These are phyloP conservation scores for Conticribra weissflogii DNA, from an alignment of 108 stramenopile species.

Conservation along the genomic window DNA sequence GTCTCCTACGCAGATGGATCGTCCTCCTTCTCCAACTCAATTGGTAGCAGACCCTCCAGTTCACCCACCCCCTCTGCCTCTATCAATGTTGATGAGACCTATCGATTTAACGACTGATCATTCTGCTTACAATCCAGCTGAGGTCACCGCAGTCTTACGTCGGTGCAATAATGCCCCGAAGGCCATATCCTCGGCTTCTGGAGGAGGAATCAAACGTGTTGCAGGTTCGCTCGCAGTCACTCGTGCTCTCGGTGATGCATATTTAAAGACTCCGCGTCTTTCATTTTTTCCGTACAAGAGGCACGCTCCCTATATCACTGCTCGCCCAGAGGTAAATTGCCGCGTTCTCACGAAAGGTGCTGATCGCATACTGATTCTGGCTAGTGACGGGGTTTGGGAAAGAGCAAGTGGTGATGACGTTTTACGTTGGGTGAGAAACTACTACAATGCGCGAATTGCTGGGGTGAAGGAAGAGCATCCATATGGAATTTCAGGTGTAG, in stretches of 20 bases:
- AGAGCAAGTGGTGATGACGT: conserved; percentile 75
- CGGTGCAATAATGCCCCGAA: conserved; percentile 86
- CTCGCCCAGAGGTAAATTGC: conserved; percentile 85
- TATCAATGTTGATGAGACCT: conserved; percentile 58
- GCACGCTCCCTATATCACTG: conserved; percentile 87
- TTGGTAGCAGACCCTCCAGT: conserved; percentile 51
- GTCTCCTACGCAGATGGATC: conserved; percentile 51
- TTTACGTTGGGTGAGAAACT: conserved; percentile 73
- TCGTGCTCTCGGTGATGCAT: conserved; percentile 85
- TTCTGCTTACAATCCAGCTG: conserved; percentile 83
- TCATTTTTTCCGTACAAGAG: conserved; percentile 85
- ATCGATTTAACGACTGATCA: conserved; percentile 89
- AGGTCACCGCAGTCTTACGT: conserved; percentile 76
- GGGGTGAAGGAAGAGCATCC: conserved; percentile 51
- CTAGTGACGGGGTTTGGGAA: conserved; percentile 90
- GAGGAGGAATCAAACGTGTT: conserved; percentile 87
- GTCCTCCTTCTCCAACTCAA: conserved; percentile 50
- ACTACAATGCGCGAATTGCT: conserved; percentile 70
- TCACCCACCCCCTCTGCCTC: conserved; percentile 60
- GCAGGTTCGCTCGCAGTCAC: conserved; percentile 87
- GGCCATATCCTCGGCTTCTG: conserved; percentile 73
- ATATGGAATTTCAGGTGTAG: conserved; percentile 10
- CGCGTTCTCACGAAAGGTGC: conserved; percentile 64
- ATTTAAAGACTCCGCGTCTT: conserved; percentile 80
- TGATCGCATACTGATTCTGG: conserved; percentile 80